Percentiles rank a stretch among this genome's conserved stretches.
These are phyloP conservation scores for Candida coquimbonensis DNA, from an alignment of 805 yeast species.

Conservation along the genomic window DNA sequence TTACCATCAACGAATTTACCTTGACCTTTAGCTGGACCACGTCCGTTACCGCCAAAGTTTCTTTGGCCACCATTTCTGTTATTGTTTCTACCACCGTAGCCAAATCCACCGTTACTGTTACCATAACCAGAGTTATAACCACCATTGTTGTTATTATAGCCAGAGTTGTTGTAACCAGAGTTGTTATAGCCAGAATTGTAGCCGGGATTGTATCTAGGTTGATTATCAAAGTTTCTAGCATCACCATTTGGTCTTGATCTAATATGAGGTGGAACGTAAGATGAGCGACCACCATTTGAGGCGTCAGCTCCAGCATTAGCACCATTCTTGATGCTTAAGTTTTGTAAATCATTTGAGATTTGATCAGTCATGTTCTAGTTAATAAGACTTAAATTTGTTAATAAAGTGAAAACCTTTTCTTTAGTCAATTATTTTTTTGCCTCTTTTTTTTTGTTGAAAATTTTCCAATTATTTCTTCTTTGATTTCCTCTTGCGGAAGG, in stretches of 20 bases:
- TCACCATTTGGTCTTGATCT: slow-evolving; percentile 27
- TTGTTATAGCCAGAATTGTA: not conserved
- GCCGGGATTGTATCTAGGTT: slow-evolving; percentile 1
- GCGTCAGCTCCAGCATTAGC: slow-evolving; percentile 7
- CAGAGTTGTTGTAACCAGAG: slow-evolving; percentile 2
- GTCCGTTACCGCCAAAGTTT: slow-evolving; percentile 16
- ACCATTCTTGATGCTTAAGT: slow-evolving; percentile 42
- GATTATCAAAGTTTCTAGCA: slow-evolving; percentile 2
- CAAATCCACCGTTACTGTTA: slow-evolving; percentile 11
- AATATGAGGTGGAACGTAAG: slow-evolving; percentile 54
- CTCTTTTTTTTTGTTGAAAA: slow-evolving; percentile 1
- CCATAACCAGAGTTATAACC: slow-evolving; percentile 1
- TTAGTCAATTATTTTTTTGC: not conserved
- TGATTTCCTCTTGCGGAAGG: not conserved
- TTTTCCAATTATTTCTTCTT: not conserved
- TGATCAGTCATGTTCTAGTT: slow-evolving; percentile 38
- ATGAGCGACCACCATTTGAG: slow-evolving; percentile 21
- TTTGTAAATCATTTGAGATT: slow-evolving; percentile 48
- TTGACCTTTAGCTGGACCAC: slow-evolving; percentile 41
- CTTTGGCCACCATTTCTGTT: slow-evolving; percentile 28
- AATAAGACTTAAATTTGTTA: no score
- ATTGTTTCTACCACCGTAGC: slow-evolving; percentile 26
- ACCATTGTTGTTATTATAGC: slow-evolving; percentile 9
- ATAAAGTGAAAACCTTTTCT: not conserved
- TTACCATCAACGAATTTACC: slow-evolving; percentile 86